Base-by-base conservation (phyloP, 805 yeast genomes). In the Tetrapisispora taiwanensis region DNA sequence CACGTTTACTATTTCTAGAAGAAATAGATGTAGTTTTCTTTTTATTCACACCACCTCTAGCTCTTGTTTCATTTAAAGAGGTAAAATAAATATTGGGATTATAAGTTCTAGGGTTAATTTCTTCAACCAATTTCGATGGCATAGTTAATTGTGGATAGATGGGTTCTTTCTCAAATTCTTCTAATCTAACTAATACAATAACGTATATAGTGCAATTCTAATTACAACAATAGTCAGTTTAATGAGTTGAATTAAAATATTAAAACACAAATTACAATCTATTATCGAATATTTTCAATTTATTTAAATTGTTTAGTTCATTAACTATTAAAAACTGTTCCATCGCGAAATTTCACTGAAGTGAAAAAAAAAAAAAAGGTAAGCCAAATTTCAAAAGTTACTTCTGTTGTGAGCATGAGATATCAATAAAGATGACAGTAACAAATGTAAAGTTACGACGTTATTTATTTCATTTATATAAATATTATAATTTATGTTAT, bases 1-100 rank as follows among this genome's bases (percentile, higher is more conserved):
- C 56, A 37, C 66, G 52, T 39, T 61, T 62, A 19, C 54, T 55
- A 5, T 60, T 54, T 30, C 64, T 50, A 14, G 56, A 54, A 13
- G 52, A 48, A n/a, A 42, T 30, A 6, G 48, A 44, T 8, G 50
- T 39, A 18, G 32, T 36, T 17, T 47, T 50, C 32, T 57, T 57
- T 13, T 47, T 48, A 18, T 48, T 49, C 22, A 50, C 48, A 33
- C 49, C 52, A n/a, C 49, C 38, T 26, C 52, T 17, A 51, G 45
- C 19, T 48, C 51, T 10, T 56, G 52, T 37, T 52, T 56, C 42
- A 30, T 39, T 18, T 35, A 48, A 38, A 6, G 56, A 48, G 7
- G 66, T 58, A 44, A 53, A 63, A 41, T 63, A 63, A 0, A 56
- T 49, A 44, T 61, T 57, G 7, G 66, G 66, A 45, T 62, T 54